Evolutionary conservation across 768 basidiomycete species (phyloP).

Genomic region (Amylocystis lapponica): DNA sequence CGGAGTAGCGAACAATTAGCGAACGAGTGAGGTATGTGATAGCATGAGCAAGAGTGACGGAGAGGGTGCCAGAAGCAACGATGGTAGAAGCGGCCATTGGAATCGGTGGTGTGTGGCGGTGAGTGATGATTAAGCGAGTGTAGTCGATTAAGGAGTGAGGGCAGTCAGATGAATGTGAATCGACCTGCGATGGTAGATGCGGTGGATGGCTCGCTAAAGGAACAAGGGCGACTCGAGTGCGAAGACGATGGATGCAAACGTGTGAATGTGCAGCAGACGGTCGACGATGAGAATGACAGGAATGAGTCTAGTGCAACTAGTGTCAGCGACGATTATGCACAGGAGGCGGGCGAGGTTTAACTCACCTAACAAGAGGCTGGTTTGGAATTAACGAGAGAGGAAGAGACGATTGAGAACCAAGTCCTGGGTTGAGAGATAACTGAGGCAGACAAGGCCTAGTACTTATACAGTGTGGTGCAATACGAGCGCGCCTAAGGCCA

Average conservation of each 20-base stretch:
- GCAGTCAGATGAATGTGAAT: slow-evolving; percentile 33
- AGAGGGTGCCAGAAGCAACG: slow-evolving; percentile 37
- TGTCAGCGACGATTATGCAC: background rate
- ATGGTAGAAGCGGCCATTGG: slow-evolving; percentile 30
- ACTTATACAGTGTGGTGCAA: slow-evolving; percentile 23
- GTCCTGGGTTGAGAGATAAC: slow-evolving; percentile 23
- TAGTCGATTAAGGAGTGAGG: slow-evolving; percentile 16
- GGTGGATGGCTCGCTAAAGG: slow-evolving; percentile 31
- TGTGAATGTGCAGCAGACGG: slow-evolving; percentile 17
- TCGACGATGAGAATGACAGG: slow-evolving; percentile 7
- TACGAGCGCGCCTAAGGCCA: slow-evolving; percentile 13
- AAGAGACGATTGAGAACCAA: slow-evolving; percentile 19
- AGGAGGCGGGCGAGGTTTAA: background rate
- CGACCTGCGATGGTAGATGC: slow-evolving; percentile 56
- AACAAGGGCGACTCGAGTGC: slow-evolving; percentile 20
- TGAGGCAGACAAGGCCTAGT: slow-evolving; percentile 11
- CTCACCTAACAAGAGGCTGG: slow-evolving; percentile 26
- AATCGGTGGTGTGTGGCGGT: slow-evolving; percentile 2
- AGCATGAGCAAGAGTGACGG: slow-evolving; percentile 66
- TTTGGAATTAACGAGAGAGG: slow-evolving; percentile 18
- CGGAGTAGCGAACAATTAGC: slow-evolving; percentile 51
- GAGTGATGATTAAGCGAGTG: slow-evolving; percentile 5
- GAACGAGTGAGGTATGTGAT: slow-evolving; percentile 69
- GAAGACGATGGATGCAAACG: slow-evolving; percentile 8
- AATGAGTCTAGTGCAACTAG: background rate